Evolutionary conservation across 148 eudicot genomes (phyloP).

Genomic region (Fagopyrum esculentum): DNA sequence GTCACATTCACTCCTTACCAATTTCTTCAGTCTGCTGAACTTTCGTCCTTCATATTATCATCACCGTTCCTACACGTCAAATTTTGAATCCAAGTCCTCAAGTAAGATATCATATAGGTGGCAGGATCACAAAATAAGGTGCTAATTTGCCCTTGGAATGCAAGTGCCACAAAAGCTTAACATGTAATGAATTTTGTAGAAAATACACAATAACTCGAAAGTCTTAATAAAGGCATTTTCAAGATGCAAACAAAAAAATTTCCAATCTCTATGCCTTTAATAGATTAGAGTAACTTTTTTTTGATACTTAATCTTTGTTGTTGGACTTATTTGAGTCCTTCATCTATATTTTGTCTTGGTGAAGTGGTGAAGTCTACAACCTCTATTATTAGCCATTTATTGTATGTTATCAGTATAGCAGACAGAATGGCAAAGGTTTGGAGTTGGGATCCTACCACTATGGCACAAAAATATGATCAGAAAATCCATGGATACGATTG

Average conservation of each 20-base stretch:
- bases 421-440: neutral
- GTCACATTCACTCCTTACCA: neutral
- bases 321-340: neutral
- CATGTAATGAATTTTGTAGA: neutral
- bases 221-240: neutral
- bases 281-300: neutral
- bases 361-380: neutral
- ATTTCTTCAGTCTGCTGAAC: constrained; percentile 7
- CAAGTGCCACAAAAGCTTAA: neutral
- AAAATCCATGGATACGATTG: neutral
- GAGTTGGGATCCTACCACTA: neutral
- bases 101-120: constrained; percentile 1
- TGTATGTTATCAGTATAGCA: neutral
- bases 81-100: neutral
- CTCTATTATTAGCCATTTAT: neutral
- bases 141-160: neutral
- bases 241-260: neutral
- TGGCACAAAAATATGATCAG: neutral
- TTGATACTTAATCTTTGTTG: neutral
- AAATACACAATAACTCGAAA: neutral
- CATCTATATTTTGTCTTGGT: neutral
- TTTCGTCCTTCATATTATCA: constrained; percentile 19
- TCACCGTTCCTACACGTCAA: constrained; percentile 14
- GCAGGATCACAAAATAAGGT: neutral
- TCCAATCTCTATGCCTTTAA: neutral